Evolutionary conservation across 345 rosid genomes (phyloP), one percentile per base, ranked within the genome.

Genomic region (Eucalyptus curtisii): DNA sequence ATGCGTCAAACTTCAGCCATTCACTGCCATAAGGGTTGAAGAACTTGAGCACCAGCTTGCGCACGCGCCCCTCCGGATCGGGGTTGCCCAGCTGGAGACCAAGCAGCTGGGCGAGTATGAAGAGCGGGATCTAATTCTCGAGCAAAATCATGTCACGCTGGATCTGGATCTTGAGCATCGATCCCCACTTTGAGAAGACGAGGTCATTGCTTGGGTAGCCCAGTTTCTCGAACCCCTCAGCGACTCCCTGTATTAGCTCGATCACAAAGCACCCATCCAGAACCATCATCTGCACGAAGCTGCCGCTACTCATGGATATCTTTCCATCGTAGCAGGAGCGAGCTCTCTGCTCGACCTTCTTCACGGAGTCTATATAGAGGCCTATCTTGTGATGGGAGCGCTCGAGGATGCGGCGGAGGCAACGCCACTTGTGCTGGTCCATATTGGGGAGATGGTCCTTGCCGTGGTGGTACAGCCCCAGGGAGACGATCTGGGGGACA

Each of bases 381-480:
- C 89, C 80, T 37, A 96, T 92, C 55, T 90, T 93, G 64, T 93
- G 95, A 49, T 89, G 87, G 22, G 92, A 90, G 88, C 97, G 97
- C 92, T 91, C 93, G 19, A 97, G 94, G 68, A 95, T 89, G 88
- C 86, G 94, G 88, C 91, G 90, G 68, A 97, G 93, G 20, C 96
- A 92, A 3, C 96, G 95, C 97, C 95, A 97, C 89, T 97, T 95
- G 89, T 97, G 98, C 42, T 91, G 93, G 7, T 96, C 98, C 97
- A 95, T 94, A 64, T 90, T 91, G 64, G 93, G 93, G 6, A 95
- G 93, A 7, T 95, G 94, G 57, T 88, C 93, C 91, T 93, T 93
- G 14, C 95, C 96, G 20, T 95, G 97, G 90, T 97, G 97, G 90
- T 94, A 96, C 49, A 98, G 98, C 87, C 98, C 98, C 30, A 97